A percentile compares a stretch with the other conserved stretches of the same genome.
Evolutionary conservation across 495 filamentous ascomycete species (phyloP).

Genomic region (Lineolata rhizophorae): DNA sequence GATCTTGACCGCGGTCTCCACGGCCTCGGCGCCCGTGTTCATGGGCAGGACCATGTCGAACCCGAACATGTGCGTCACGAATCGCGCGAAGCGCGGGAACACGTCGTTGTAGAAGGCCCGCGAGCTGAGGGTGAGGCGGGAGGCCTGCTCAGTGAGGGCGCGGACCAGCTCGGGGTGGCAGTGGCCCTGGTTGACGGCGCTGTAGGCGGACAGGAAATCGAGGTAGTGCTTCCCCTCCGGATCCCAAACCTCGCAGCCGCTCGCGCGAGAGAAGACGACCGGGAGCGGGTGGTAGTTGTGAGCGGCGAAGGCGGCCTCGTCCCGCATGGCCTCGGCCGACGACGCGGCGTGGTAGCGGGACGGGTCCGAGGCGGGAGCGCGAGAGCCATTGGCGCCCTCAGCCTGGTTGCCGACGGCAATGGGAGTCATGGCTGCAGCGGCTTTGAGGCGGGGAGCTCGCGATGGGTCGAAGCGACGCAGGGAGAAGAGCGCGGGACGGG

Average conservation of each 20-base stretch:
- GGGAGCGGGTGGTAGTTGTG: constrained; percentile 99
- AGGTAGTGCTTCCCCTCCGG: constrained; percentile 88
- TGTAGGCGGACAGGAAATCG: constrained; percentile 95
- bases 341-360: constrained; percentile 56
- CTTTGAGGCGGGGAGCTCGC: no score
- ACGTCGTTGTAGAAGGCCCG: constrained; percentile 98
- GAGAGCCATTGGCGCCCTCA: no score
- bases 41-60: constrained; percentile 99
- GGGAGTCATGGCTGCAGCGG: no score
- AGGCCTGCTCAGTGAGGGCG: constrained; percentile 75
- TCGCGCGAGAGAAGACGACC: constrained; percentile 40
- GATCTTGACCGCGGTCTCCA: constrained; percentile 94
- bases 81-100: constrained; percentile 88
- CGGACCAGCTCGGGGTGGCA: constrained; percentile 91
- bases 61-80: constrained; percentile 68
- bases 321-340: constrained; percentile 53
- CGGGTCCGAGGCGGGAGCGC: no score
- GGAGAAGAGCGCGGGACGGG: no score
- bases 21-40: constrained; percentile 98
- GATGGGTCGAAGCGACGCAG: no score
- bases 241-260: constrained; percentile 83
- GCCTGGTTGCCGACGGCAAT: no score
- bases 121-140: constrained; percentile 76
- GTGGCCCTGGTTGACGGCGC: constrained; percentile 95
- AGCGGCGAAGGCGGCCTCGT: constrained; percentile 68